These are phyloP conservation scores for Rhizomucor miehei DNA, from an alignment of 371 early-diverging fungal species.

Conservation along the genomic window DNA sequence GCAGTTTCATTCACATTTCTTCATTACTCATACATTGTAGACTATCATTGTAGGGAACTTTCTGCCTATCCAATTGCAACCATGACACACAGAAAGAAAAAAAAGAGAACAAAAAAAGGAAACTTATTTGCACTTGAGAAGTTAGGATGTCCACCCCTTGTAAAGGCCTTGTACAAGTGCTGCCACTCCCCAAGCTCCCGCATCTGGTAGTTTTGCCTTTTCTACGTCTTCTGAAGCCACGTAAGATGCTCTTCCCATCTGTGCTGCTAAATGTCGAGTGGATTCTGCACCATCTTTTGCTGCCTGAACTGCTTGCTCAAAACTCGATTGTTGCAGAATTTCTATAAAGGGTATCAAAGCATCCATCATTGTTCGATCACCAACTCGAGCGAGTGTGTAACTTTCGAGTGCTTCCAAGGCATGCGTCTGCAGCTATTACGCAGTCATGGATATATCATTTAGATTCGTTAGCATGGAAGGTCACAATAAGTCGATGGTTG, in stretches of 20 bases:
- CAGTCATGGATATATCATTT: not conserved
- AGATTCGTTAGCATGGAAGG: too few species aligned
- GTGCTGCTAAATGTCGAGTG: slow-evolving; percentile 58
- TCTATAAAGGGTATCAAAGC: slow-evolving; percentile 68
- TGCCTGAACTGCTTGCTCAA: slow-evolving; percentile 48
- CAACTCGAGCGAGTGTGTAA: slow-evolving; percentile 72
- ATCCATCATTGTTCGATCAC: slow-evolving; percentile 82
- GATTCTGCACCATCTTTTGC: slow-evolving; percentile 56
- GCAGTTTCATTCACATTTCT: not conserved
- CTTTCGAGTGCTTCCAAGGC: slow-evolving; percentile 62
- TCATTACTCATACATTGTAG: slow-evolving; percentile 15
- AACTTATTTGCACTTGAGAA: not conserved
- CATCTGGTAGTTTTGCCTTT: slow-evolving; percentile 54
- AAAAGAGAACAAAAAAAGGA: not conserved
- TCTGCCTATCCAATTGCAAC: slow-evolving; percentile 60
- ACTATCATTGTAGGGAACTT: slow-evolving; percentile 79
- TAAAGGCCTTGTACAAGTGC: slow-evolving; percentile 48
- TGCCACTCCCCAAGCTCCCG: slow-evolving; percentile 68
- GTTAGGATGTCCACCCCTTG: slow-evolving; percentile 1
- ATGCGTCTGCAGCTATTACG: slow-evolving; percentile 32
- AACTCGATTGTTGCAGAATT: slow-evolving; percentile 28
- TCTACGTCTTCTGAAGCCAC: slow-evolving; percentile 50
- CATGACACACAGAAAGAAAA: slow-evolving; percentile 1
- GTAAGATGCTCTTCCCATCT: slow-evolving; percentile 72
- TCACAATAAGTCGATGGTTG: too few species aligned